phyloP scores from a whole-genome alignment of 495 filamentous ascomycete species.

The Peziza echinospora region DNA sequence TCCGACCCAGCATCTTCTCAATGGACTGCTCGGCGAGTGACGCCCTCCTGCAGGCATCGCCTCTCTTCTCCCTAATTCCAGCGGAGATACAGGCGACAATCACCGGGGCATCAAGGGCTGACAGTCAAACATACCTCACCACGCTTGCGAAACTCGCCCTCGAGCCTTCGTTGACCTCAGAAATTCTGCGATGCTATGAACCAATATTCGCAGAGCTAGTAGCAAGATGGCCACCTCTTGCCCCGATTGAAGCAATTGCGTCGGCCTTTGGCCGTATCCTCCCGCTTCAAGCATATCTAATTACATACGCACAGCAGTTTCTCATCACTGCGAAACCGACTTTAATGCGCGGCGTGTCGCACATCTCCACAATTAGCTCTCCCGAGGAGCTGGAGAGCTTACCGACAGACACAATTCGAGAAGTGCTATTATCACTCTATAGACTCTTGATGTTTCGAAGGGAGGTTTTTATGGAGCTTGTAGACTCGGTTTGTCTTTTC shows the following conservation, averaged over 20 bases:
- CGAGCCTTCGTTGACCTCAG: constrained; percentile 10
- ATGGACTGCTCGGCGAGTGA: neutral
- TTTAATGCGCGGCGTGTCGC: constrained; percentile 2
- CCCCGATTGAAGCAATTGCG: constrained; percentile 5
- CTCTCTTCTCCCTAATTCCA: neutral
- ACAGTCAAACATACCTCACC: constrained; percentile 8
- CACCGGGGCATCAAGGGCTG: neutral
- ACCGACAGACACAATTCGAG: neutral
- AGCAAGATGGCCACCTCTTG: constrained; percentile 13
- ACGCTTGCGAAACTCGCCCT: constrained; percentile 16
- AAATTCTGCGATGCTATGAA: constrained; percentile 12
- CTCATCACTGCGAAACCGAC: constrained; percentile 1
- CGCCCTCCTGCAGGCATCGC: neutral
- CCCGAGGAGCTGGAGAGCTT: neutral
- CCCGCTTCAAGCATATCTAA: constrained; percentile 14
- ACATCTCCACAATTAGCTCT: neutral
- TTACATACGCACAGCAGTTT: constrained; percentile 11
- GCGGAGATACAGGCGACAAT: neutral
- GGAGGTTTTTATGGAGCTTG: constrained; percentile 11
- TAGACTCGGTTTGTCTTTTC: constrained; percentile 6
- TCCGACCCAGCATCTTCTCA: too few species aligned
- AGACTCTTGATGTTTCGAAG: constrained; percentile 12
- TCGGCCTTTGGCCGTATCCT: constrained; percentile 13
- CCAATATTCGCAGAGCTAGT: constrained; percentile 17
- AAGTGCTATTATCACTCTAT: constrained; percentile 11